Base-by-base conservation (phyloP, 2,329 filamentous ascomycete genomes). In the Pseudocercospora crystallina region DNA sequence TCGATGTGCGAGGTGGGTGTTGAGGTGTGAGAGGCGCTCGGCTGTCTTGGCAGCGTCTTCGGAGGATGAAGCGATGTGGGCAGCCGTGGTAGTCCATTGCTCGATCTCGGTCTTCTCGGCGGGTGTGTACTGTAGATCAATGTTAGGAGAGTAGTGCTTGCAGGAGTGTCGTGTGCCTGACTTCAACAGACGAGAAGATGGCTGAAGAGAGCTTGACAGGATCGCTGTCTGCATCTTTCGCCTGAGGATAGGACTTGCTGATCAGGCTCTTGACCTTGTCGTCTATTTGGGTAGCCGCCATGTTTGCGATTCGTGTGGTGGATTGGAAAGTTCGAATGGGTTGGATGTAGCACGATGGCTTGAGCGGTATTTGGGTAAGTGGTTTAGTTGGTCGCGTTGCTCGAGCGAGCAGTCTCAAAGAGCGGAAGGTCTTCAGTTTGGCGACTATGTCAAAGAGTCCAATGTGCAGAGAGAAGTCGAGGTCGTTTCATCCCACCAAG, bases 101-200 rank as follows among this genome's bases (percentile, higher is more conserved):
- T 86, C 84, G 70, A 96, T 87, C 75, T 96, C 90, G 13, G 87
- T 82, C 74, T 91, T 85, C 75, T 97, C 91, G 59, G 83, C 80
- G 63, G 85, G 78, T 57, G 83, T 83, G 77, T 94, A 95, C 63
- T 81, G 84, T 2, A 33, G 13, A 32, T 4, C 26, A 13, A 15
- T 40, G 44, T 48, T 20, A 51, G 47, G 14, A n/a, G 10, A 29
- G 29, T 47, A 11, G 9, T 3, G 14, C 12, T 30, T 15, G 8
- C 14, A 10, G n/a, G 15, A 29, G 38, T 35, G 17, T 48, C 55
- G 49, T 33, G 51, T 52, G 49, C 58, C 10, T 44, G 46, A 68
- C 65, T 54, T 68, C 66, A 30, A 60, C 59, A 20, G 61, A 49
- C 11, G 65, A 54, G 52, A 68, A 71, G 48, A 69, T 60, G 37